Evolutionary conservation across 257 asterid species (phyloP).

Genomic region (Solanum arcanum): DNA sequence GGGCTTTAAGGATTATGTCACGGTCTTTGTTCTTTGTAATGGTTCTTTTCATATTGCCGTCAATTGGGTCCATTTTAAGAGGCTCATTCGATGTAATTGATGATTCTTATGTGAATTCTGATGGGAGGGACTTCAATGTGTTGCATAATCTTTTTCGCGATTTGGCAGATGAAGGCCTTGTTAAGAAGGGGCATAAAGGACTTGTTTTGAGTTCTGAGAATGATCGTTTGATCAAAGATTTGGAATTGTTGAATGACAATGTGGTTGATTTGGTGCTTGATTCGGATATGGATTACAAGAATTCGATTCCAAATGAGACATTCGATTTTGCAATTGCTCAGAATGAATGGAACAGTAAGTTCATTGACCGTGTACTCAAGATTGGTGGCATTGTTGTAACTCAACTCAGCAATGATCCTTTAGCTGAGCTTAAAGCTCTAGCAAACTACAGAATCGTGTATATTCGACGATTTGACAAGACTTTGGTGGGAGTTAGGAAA

Average conservation of each 20-base stretch:
- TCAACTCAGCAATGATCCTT: conserved; percentile 29
- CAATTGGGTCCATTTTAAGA: conserved; percentile 21
- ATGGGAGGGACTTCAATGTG: conserved; percentile 6
- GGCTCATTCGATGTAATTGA: conserved; percentile 8
- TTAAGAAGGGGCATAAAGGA: conserved; percentile 54
- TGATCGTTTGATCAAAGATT: conserved; percentile 10
- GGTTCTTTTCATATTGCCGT: conserved; percentile 27
- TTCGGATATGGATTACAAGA: conserved; percentile 8
- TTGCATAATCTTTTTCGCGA: conserved; percentile 48
- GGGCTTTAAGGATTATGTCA: conserved; percentile 43
- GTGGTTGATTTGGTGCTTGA: conserved; percentile 31
- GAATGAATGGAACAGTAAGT: conserved; percentile 13
- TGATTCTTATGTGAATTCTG: neutral
- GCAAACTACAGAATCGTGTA: conserved; percentile 40
- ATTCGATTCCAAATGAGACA: conserved; percentile 16
- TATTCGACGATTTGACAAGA: conserved; percentile 37
- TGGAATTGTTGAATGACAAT: conserved; percentile 22
- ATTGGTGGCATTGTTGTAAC: conserved; percentile 46
- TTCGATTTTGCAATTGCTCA: conserved; percentile 44
- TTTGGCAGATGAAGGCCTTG: conserved; percentile 58
- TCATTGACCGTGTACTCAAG: conserved; percentile 26
- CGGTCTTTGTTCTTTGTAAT: conserved; percentile 48
- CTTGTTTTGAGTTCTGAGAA: conserved; percentile 22
- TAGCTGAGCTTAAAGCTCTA: conserved; percentile 14
- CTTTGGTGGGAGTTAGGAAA: conserved; percentile 54